Base-by-base conservation (phyloP, 192 early-diverging fungal species). In the Mortierella antarctica region DNA sequence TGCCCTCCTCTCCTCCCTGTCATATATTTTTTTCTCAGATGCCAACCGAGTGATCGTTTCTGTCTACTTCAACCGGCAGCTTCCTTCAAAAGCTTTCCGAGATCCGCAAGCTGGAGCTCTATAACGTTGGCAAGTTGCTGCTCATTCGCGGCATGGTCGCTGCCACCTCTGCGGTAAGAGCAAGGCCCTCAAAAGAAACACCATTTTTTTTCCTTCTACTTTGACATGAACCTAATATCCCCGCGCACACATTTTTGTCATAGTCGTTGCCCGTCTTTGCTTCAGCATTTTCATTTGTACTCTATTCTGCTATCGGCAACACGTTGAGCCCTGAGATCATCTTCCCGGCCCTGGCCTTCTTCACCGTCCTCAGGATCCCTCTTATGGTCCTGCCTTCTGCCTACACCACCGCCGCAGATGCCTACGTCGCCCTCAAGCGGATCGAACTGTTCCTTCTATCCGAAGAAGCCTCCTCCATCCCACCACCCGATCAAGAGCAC, bases 321-420 rank as follows among this genome's bases (percentile, higher is more conserved):
- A 53, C 53, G 4, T 23, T 71, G 13, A 54, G 21, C 10, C 61
- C 70, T 12, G 60, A 71, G 20, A 57, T 71, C 17, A 54, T 71
- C 17, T 71, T 71, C 31, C 70, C 70, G 21, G 70, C 70, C 2
- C 42, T 71, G 0, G 70, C 70, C 14, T 63, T 61, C 45, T 71
- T 57, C 17, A 21, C 52, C 9, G 48, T 63, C 54, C 21, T 71
- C 21, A 50, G 70, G 2, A 46, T 64, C 7, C 70, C 70, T 14
- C 42, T 71, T 9, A 18, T 47, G 14, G 57, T 71, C 45, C 15
- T 71, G 4, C 70, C 70, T 5, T 40, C 42, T 21, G 54, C 52
- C 31, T 63, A 56, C 54, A 63, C 50, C 31, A 40, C 53, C 15
- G 44, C 61, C 3, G 62, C 55, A 7, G 70, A 71, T 45, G 61